Evolutionary conservation across 257 asterid genomes (phyloP).

Genomic region (Asclepias syriaca): DNA sequence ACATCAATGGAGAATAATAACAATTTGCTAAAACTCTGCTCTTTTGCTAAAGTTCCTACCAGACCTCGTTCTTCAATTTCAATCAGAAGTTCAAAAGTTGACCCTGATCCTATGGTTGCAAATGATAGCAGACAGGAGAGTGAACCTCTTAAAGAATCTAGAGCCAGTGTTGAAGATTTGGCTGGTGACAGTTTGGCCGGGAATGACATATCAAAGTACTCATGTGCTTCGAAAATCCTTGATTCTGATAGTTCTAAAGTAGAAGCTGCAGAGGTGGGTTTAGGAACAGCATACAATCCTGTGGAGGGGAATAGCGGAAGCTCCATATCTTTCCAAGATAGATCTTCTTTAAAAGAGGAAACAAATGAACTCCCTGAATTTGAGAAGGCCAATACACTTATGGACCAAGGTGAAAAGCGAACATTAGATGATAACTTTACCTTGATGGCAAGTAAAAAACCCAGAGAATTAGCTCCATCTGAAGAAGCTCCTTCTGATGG

Average conservation of each 20-base stretch:
- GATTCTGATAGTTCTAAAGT: conserved; percentile 28
- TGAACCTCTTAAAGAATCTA: conserved; percentile 41
- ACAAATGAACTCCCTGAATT: conserved; percentile 36
- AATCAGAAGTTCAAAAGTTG: conserved; percentile 40
- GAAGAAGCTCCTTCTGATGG: conserved; percentile 28
- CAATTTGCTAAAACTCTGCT: conserved; percentile 55
- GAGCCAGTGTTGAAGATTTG: conserved; percentile 28
- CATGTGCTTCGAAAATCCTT: conserved; percentile 23
- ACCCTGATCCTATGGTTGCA: conserved; percentile 29
- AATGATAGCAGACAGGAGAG: conserved; percentile 28
- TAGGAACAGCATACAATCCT: conserved; percentile 20
- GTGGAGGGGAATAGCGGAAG: conserved; percentile 21
- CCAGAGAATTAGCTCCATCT: conserved; percentile 40
- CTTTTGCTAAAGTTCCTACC: conserved; percentile 58
- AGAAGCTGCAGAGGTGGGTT: conserved; percentile 29
- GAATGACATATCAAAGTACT: conserved; percentile 36
- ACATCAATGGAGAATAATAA: conserved; percentile 27
- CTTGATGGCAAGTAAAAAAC: conserved; percentile 45
- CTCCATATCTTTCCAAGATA: conserved; percentile 32
- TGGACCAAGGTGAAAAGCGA: conserved; percentile 58
- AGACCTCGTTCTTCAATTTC: conserved; percentile 64
- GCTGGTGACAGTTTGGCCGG: conserved; percentile 36
- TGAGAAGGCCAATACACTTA: conserved; percentile 34
- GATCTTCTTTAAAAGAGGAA: conserved; percentile 30
- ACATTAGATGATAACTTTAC: conserved; percentile 35